A percentile compares a stretch with the other conserved stretches of the same genome.
Evolutionary conservation across 306 rosid species (phyloP).

Genomic region (Prinsepia uniflora): DNA sequence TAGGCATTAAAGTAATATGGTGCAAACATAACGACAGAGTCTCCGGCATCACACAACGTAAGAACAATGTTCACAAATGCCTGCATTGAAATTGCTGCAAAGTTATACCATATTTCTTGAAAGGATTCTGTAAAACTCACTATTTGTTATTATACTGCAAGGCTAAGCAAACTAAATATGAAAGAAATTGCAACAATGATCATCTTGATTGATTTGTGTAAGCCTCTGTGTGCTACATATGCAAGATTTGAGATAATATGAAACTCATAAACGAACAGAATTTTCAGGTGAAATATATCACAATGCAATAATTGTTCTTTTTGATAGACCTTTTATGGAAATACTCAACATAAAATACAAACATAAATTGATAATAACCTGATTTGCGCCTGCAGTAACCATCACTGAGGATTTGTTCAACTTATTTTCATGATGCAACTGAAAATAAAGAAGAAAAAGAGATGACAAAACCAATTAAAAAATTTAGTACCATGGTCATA

Average conservation of each 20-base stretch:
- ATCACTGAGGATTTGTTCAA: slow-evolving; percentile 82
- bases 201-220: not conserved
- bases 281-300: not conserved
- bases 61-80: slow-evolving; percentile 95
- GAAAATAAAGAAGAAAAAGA: slow-evolving; percentile 30
- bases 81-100: slow-evolving; percentile 41
- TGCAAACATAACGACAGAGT: slow-evolving; percentile 84
- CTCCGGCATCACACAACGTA: slow-evolving; percentile 90
- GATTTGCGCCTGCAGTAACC: slow-evolving; percentile 99
- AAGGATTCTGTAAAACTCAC: not conserved
- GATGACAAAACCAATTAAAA: not conserved
- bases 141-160: not conserved
- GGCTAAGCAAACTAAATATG: not conserved
- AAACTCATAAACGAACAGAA: not conserved
- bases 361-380: slow-evolving; percentile 51
- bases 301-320: not conserved
- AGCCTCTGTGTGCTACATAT: not conserved
- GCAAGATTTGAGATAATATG: slow-evolving; percentile 4
- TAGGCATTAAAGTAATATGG: slow-evolving; percentile 92
- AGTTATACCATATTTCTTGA: slow-evolving; percentile 28
- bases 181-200: slow-evolving; percentile 2
- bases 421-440: slow-evolving; percentile 74
- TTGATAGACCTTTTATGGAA: not conserved
- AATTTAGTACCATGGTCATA: slow-evolving; percentile 1
- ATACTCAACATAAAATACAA: slow-evolving; percentile 3